Evolutionary conservation across 2,329 filamentous ascomycete genomes (phyloP).

Genomic region (Paecilomyces niveus): DNA sequence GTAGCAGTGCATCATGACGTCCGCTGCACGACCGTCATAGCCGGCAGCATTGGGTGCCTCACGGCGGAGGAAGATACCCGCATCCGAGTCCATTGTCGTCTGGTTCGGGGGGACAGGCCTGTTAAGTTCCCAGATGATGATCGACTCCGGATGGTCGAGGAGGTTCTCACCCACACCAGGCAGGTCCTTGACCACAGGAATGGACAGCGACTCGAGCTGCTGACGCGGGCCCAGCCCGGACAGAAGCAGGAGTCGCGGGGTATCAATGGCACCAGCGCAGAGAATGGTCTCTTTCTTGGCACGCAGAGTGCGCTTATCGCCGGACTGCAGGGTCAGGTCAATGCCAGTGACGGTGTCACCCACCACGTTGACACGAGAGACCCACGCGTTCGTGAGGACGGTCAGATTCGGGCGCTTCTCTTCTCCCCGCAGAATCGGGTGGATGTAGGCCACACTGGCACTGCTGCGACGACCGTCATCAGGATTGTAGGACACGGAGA

Average conservation of each 20-base stretch:
- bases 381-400: conserved; percentile 80
- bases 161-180: conserved; percentile 59
- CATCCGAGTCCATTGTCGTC: conserved; percentile 87
- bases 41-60: conserved; percentile 62
- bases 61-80: conserved; percentile 78
- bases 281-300: conserved; percentile 72
- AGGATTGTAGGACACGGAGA: conserved; percentile 85
- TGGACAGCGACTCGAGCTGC: conserved; percentile 44
- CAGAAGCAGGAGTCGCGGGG: conserved; percentile 59
- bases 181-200: conserved; percentile 53
- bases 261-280: conserved; percentile 74
- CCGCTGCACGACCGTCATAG: conserved; percentile 66
- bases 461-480: conserved; percentile 78
- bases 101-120: conserved; percentile 68
- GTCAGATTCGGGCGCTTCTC: conserved; percentile 79
- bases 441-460: conserved; percentile 86
- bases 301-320: conserved; percentile 47
- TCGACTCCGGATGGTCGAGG: conserved; percentile 58
- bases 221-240: conserved; percentile 47
- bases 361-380: conserved; percentile 69
- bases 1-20: conserved; percentile 96
- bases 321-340: conserved; percentile 58
- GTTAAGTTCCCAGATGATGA: conserved; percentile 73
- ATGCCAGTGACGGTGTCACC: conserved; percentile 67
- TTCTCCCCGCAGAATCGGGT: conserved; percentile 77